These are phyloP conservation scores for Elongisporangium undulatum DNA, from an alignment of 352 stramenopile species.

Conservation along the genomic window DNA sequence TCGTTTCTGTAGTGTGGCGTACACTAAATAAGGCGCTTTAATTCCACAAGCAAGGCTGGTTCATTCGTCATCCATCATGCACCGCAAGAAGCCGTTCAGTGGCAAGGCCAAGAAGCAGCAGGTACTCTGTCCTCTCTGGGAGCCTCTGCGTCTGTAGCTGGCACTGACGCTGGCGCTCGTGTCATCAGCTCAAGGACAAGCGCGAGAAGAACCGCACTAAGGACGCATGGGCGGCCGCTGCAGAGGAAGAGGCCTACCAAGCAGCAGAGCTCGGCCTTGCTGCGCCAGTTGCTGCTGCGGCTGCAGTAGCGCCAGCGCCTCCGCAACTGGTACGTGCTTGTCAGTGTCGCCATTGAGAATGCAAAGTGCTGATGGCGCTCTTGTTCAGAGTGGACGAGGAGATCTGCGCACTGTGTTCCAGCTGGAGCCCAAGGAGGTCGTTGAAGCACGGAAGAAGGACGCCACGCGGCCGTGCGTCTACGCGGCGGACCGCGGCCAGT, in stretches of 20 bases:
- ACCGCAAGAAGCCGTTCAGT: constrained; percentile 76
- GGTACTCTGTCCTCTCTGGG: constrained; percentile 28
- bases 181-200: constrained; percentile 60
- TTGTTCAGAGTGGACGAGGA: constrained; percentile 22
- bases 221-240: constrained; percentile 16
- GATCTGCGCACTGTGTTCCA: constrained; percentile 73
- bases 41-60: background rate
- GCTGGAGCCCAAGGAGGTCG: constrained; percentile 39
- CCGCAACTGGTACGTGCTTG: constrained; percentile 10
- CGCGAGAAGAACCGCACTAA: constrained; percentile 54
- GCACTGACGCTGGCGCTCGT: background rate
- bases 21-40: background rate
- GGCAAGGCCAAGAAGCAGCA: constrained; percentile 88
- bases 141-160: background rate
- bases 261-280: background rate
- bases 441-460: constrained; percentile 68
- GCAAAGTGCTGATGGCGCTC: background rate
- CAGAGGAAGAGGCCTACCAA: constrained; percentile 10
- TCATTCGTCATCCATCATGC: background rate
- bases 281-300: background rate
- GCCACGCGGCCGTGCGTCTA: constrained; percentile 59
- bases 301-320: background rate
- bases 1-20: background rate
- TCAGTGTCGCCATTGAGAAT: background rate
- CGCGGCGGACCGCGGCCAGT: constrained; percentile 51